Evolutionary conservation across 2,329 filamentous ascomycete species (phyloP), one percentile per base, ranked within the genome.

Genomic region (Verticillium albo-atrum): DNA sequence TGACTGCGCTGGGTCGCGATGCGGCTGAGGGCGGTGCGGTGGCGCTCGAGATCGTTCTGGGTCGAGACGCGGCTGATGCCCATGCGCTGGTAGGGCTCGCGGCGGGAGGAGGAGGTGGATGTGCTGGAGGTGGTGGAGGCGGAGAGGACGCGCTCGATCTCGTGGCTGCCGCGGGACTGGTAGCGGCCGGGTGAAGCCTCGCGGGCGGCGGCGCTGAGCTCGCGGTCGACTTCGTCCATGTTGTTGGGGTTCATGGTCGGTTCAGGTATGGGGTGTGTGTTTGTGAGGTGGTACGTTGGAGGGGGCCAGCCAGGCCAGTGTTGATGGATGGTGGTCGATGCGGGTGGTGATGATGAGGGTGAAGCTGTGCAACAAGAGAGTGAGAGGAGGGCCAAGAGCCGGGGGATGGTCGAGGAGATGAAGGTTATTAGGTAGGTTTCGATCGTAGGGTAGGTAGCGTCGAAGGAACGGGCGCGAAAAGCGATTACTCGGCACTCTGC

Each of bases 1-100:
- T 92, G 89, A 64, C 85, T 89, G 55, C 84, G 77, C 35, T 85
- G 82, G 4, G 90, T 92, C 53, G 88, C 82, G 63, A 93, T 91
- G 37, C 90, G 84, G 70, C 83, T 85, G 61, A 93, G 77, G 58
- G 84, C 87, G 9, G 89, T 91, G 20, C 84, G 83, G 64, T 90
- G 83, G 60, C 87, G 80, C 70, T 91, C 89, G 42, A 91, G 79
- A 68, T 91, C 89, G 65, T 78, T 76, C 63, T 86, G 81, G 4
- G 88, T 91, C 5, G 85, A 79, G n/a, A 86, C 70, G 57, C 87
- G 80, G 67, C 82, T 86, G 74, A 90, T 82, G 60, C 70, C 73
- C 56, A 74, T 76, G 58, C 77, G 75, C 62, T 72, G 67, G 52
- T 68, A 68, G 25, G 66, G 68, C 10, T 66, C 71, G 32, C 68